phyloP scores from a whole-genome alignment of 805 yeast genomes.

The Yarrowia sp. region DNA sequence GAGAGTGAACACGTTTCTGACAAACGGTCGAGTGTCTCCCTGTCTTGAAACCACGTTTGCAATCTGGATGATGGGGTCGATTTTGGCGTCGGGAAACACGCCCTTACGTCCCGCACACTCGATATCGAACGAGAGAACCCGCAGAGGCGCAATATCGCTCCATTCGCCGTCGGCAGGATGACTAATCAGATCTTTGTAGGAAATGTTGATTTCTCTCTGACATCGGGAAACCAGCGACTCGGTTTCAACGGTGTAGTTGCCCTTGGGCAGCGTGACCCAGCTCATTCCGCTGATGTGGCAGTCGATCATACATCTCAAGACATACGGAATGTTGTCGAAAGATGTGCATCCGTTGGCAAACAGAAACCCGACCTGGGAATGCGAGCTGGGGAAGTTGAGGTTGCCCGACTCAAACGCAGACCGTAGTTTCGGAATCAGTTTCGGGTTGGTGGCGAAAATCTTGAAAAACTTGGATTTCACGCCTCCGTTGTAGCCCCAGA shows the following conservation, averaged over 20 bases:
- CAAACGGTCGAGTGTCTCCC: conserved; percentile 84
- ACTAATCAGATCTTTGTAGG: conserved; percentile 71
- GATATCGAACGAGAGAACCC: conserved; percentile 93
- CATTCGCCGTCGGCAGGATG: conserved; percentile 94
- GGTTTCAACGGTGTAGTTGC: conserved; percentile 61
- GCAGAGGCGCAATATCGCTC: conserved; percentile 89
- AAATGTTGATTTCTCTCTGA: conserved; percentile 80
- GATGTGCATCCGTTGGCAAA: conserved; percentile 59
- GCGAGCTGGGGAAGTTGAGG: conserved; percentile 54
- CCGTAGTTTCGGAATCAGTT: conserved; percentile 71
- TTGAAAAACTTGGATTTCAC: conserved; percentile 79
- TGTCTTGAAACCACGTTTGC: conserved; percentile 90
- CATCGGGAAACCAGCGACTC: conserved; percentile 66
- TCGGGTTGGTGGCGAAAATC: conserved; percentile 70
- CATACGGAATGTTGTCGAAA: conserved; percentile 87
- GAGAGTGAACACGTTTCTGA: conserved; percentile 93
- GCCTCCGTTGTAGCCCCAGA: conserved; percentile 93
- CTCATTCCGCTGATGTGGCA: conserved; percentile 93
- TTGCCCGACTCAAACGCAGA: conserved; percentile 85
- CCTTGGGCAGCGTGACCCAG: conserved; percentile 89
- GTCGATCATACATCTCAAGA: conserved; percentile 89
- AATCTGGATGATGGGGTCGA: conserved; percentile 94
- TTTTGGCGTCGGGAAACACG: conserved; percentile 91
- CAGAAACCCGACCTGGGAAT: conserved; percentile 57
- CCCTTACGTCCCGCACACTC: conserved; percentile 99